Evolutionary conservation across 75 land plant genomes (phyloP).

Genomic region (Gnetum montanum): DNA sequence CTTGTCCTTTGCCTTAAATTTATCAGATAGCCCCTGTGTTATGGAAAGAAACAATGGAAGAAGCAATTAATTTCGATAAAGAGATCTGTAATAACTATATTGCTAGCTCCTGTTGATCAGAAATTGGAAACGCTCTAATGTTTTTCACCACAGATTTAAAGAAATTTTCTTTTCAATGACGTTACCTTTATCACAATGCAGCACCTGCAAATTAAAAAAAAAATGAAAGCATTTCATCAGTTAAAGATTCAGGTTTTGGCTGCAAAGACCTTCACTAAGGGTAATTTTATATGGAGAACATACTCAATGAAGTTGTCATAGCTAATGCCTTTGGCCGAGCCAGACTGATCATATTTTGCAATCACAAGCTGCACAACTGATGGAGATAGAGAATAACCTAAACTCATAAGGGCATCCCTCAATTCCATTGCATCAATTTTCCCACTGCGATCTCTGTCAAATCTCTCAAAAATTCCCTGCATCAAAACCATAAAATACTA

Average conservation of each 20-base stretch:
- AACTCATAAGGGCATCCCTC: conserved; percentile 74
- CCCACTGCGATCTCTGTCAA: conserved; percentile 82
- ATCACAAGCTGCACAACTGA: conserved; percentile 62
- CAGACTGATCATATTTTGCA: conserved; percentile 68
- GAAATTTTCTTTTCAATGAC: background rate
- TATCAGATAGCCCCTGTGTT: conserved; percentile 75
- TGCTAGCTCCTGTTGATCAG: too few relatives aligned
- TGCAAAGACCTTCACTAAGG: too few relatives aligned
- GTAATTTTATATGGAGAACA: conserved; percentile 4
- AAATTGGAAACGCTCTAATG: too few relatives aligned
- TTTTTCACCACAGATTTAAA: too few relatives aligned
- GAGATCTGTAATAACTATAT: background rate
- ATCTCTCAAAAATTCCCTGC: conserved; percentile 73
- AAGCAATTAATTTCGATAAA: background rate
- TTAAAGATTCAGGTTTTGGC: too few relatives aligned
- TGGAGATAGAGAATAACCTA: conserved; percentile 71
- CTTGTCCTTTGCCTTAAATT: conserved; percentile 75
- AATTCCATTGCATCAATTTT: conserved; percentile 69
- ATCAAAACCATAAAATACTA: background rate
- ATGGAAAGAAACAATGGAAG: background rate
- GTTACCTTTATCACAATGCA: conserved; percentile 68
- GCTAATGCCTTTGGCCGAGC: conserved; percentile 54
- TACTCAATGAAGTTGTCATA: conserved; percentile 95
- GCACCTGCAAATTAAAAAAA: conserved; percentile 42
- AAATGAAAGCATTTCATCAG: background rate